phyloP scores from a whole-genome alignment of 805 yeast species.

The Metschnikowia matae region DNA sequence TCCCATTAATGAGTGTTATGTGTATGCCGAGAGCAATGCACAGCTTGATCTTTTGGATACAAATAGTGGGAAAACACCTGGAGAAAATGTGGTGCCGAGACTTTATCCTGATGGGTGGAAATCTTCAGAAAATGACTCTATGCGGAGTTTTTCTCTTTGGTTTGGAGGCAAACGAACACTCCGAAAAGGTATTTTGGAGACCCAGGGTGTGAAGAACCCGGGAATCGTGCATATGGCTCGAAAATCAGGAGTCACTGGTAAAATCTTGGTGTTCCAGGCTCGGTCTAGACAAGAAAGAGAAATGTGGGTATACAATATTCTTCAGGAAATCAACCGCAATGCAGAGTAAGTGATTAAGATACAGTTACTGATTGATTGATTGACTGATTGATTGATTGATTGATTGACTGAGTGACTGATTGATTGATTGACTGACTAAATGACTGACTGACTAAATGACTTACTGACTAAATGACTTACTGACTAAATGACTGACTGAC shows the following conservation, averaged over 20 bases:
- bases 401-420: too few relatives aligned
- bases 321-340: constrained; percentile 44
- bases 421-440: too few relatives aligned
- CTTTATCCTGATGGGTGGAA: constrained; percentile 80
- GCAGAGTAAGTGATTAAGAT: constrained; percentile 5
- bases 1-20: constrained; percentile 63
- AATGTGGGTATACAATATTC: constrained; percentile 60
- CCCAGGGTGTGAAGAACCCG: constrained; percentile 33
- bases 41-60: constrained; percentile 50
- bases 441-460: too few relatives aligned
- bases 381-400: too few relatives aligned
- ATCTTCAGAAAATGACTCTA: constrained; percentile 71
- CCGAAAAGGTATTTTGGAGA: constrained; percentile 1
- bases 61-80: constrained; percentile 46
- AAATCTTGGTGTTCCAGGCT: constrained; percentile 70
- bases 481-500: too few relatives aligned
- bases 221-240: constrained; percentile 44
- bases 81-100: constrained; percentile 60
- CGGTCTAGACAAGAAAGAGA: constrained; percentile 80
- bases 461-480: too few relatives aligned
- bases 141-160: constrained; percentile 82
- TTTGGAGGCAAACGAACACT: constrained; percentile 51
- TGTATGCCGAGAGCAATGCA: constrained; percentile 68
- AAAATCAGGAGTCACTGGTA: constrained; percentile 63
- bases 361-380: too few relatives aligned